phyloP scores from a whole-genome alignment of 768 basidiomycete species.

The Termitomyces sp. region DNA sequence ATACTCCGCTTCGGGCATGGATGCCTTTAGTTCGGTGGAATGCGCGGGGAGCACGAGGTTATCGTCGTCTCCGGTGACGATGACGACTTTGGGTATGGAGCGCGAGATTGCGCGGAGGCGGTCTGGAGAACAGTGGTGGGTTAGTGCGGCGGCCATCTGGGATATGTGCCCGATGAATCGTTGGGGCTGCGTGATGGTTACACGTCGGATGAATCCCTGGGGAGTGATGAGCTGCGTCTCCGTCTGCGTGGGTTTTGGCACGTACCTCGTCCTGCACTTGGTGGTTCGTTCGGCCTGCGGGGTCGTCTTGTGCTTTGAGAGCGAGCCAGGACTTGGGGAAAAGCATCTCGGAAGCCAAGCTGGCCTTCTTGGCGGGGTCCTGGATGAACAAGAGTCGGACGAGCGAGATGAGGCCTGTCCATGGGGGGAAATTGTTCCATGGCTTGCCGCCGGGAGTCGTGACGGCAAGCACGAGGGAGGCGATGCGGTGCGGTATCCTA shows the following conservation, averaged over 20 bases:
- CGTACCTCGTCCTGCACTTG: constrained; percentile 53
- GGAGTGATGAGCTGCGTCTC: neutral
- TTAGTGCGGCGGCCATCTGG: constrained; percentile 65
- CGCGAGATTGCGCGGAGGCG: constrained; percentile 43
- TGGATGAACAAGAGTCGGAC: constrained; percentile 33
- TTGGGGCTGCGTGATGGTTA: constrained; percentile 52
- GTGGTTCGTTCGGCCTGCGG: constrained; percentile 55
- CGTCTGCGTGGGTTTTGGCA: too few species aligned
- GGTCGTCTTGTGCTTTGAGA: constrained; percentile 43
- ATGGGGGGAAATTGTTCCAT: constrained; percentile 61
- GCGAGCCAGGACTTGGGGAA: constrained; percentile 61
- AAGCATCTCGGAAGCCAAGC: constrained; percentile 49
- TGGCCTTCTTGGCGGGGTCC: constrained; percentile 42
- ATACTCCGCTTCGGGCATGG: constrained; percentile 58
- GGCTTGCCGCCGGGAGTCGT: constrained; percentile 60
- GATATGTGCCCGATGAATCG: constrained; percentile 55
- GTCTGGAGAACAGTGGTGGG: constrained; percentile 50
- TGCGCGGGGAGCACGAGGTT: constrained; percentile 46
- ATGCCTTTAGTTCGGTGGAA: constrained; percentile 42
- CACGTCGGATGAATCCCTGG: constrained; percentile 41
- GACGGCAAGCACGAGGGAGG: constrained; percentile 59
- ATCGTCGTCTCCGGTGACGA: constrained; percentile 67
- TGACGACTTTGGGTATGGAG: constrained; percentile 58
- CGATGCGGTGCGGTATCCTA: constrained; percentile 60
- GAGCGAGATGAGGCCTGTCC: constrained; percentile 30